A percentile compares a stretch with the other conserved stretches of the same genome.
These are phyloP conservation scores for Biscogniauxia marginata DNA, from an alignment of 2,329 filamentous ascomycete genomes.

Conservation along the genomic window DNA sequence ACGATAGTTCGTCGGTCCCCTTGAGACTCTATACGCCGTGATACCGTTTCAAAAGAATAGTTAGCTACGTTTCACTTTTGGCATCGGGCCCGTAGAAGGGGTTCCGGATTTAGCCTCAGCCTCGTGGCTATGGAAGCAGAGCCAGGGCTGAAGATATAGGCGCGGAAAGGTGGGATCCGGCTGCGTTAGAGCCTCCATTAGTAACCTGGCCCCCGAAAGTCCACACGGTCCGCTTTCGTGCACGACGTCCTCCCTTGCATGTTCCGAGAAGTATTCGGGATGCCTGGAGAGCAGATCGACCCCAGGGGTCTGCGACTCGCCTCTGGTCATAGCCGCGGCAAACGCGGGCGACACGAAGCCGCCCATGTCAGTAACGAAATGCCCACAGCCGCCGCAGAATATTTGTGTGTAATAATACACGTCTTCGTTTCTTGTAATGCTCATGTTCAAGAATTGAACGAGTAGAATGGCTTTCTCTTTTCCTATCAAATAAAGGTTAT, in stretches of 20 bases:
- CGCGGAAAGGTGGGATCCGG: background rate
- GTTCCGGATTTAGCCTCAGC: background rate
- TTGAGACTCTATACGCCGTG: too few species aligned
- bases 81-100: background rate
- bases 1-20: too few species aligned
- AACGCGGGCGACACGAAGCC: conserved; percentile 1
- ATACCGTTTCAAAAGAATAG: background rate
- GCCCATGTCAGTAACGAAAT: conserved; percentile 5
- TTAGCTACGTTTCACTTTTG: background rate
- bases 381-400: conserved; percentile 7
- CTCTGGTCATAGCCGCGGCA: background rate
- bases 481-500: background rate
- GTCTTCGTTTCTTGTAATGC: background rate
- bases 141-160: conserved; percentile 1
- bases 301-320: background rate
- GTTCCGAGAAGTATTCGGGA: background rate
- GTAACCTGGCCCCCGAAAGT: background rate
- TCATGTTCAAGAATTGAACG: background rate
- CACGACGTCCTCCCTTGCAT: background rate
- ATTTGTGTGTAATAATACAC: conserved; percentile 5
- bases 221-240: background rate
- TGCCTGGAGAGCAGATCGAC: background rate
- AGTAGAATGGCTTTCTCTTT: conserved; percentile 1
- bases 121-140: conserved; percentile 1
- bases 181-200: background rate